These are phyloP conservation scores for Penicillium antarcticum DNA, from an alignment of 495 filamentous ascomycete genomes.

Conservation along the genomic window DNA sequence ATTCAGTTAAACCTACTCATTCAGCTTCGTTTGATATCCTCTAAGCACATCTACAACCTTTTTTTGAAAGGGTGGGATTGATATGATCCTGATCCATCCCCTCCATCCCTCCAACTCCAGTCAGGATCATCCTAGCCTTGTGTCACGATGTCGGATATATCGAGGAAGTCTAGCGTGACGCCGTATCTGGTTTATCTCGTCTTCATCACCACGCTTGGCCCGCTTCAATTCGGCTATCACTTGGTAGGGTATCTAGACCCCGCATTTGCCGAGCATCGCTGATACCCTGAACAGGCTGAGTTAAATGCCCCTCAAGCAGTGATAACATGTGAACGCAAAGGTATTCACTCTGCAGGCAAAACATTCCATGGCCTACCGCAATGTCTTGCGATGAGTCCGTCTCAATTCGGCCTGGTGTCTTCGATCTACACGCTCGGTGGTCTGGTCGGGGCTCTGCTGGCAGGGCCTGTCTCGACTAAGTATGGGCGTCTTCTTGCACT, in stretches of 20 bases:
- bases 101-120: background rate
- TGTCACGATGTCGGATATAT: slow-evolving; percentile 18
- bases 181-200: slow-evolving; percentile 64
- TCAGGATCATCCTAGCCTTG: background rate
- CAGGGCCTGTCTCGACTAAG: slow-evolving; percentile 67
- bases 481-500: slow-evolving; percentile 73
- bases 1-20: too few relatives aligned
- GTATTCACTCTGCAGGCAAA: slow-evolving; percentile 40
- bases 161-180: slow-evolving; percentile 38
- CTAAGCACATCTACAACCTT: background rate
- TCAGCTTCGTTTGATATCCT: background rate
- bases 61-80: background rate
- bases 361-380: slow-evolving; percentile 50
- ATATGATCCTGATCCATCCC: background rate
- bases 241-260: slow-evolving; percentile 52
- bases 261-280: background rate
- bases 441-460: slow-evolving; percentile 72
- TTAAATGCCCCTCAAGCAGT: slow-evolving; percentile 91
- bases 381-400: slow-evolving; percentile 79
- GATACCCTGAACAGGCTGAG: slow-evolving; percentile 61
- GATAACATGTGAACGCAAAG: slow-evolving; percentile 72
- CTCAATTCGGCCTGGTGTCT: slow-evolving; percentile 75
- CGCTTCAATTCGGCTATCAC: slow-evolving; percentile 92
- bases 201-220: slow-evolving; percentile 66
- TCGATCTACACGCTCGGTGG: slow-evolving; percentile 93